Evolutionary conservation across 2,329 filamentous ascomycete species (phyloP).

Genomic region (Colletotrichum scovillei): DNA sequence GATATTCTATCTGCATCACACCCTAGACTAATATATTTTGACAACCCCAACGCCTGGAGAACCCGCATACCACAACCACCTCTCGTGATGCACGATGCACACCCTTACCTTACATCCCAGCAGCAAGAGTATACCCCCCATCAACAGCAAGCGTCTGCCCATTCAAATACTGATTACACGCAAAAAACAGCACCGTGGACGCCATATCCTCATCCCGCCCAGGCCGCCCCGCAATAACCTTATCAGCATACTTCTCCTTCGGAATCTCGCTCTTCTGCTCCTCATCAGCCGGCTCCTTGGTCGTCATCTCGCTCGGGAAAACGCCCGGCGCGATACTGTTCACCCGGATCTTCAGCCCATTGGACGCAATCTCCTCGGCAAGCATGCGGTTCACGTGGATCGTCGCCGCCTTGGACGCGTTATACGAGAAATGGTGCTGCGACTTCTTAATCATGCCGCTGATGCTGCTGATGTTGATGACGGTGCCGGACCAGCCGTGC

Average conservation of each 20-base stretch:
- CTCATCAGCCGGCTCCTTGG: conserved; percentile 54
- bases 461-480: conserved; percentile 77
- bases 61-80: no score
- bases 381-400: conserved; percentile 74
- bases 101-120: conserved; percentile 44
- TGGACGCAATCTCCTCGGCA: conserved; percentile 68
- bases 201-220: conserved; percentile 79
- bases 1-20: no score
- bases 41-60: neutral
- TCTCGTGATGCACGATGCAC: no score
- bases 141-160: conserved; percentile 57
- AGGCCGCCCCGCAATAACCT: conserved; percentile 74
- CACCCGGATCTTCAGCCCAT: conserved; percentile 73
- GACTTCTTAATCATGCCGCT: conserved; percentile 72
- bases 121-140: conserved; percentile 55
- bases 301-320: conserved; percentile 79
- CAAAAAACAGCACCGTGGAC: conserved; percentile 69
- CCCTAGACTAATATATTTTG: accelerated
- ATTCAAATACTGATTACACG: conserved; percentile 56
- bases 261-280: conserved; percentile 69
- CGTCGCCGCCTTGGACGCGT: conserved; percentile 72
- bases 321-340: conserved; percentile 80
- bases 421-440: conserved; percentile 75
- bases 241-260: conserved; percentile 65
- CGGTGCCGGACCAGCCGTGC: conserved; percentile 64